Conservation (phyloP, 2,329 filamentous ascomycete genomes). For the Xylaria sp. region DNA sequence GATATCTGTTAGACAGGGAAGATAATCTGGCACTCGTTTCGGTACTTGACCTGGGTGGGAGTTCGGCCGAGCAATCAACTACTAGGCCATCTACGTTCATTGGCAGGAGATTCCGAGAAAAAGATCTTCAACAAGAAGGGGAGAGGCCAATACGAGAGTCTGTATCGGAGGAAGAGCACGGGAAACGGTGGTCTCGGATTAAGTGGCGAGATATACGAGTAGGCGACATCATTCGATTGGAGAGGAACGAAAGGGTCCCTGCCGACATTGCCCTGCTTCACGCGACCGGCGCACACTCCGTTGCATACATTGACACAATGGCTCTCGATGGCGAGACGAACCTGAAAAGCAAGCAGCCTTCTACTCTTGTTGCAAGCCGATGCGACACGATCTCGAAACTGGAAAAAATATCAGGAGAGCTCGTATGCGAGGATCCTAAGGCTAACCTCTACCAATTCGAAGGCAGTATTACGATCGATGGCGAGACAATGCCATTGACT, state of each 20-base stretch:
- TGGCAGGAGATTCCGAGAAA: background rate
- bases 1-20: constrained; percentile 82
- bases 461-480: constrained; percentile 70
- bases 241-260: constrained; percentile 81
- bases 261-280: constrained; percentile 85
- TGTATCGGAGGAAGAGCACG: constrained; percentile 31
- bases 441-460: constrained; percentile 81
- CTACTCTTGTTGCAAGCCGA: constrained; percentile 65
- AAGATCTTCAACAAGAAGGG: background rate
- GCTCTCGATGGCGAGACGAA: constrained; percentile 86
- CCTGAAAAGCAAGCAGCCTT: constrained; percentile 78
- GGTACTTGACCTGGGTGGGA: constrained; percentile 23
- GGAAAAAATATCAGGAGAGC: constrained; percentile 65
- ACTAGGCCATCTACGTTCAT: constrained; percentile 18
- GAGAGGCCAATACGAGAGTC: constrained; percentile 17
- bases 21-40: constrained; percentile 69
- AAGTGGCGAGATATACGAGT: constrained; percentile 78
- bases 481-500: constrained; percentile 74
- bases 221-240: constrained; percentile 76
- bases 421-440: constrained; percentile 82
- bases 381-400: constrained; percentile 69
- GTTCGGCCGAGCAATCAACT: constrained; percentile 33
- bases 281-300: constrained; percentile 77
- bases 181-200: constrained; percentile 61
- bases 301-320: constrained; percentile 89